Evolutionary conservation across 1,139 yeast species (phyloP).

Genomic region (Magnusiomyces paraingens): DNA sequence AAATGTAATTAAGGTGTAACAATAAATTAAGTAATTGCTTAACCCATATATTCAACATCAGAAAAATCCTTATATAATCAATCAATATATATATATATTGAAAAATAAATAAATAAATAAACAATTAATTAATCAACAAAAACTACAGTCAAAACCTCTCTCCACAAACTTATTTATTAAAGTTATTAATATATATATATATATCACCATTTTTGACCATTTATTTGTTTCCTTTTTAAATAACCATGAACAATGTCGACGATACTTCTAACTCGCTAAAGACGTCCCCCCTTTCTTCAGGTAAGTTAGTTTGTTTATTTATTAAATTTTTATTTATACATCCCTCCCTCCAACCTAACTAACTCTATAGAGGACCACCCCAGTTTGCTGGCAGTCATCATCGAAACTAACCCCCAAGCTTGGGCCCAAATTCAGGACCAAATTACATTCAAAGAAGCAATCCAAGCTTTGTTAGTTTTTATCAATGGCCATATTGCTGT

Average conservation of each 20-base stretch:
- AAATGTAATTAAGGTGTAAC: not conserved
- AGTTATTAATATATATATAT: too few relatives aligned
- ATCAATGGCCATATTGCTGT: slow-evolving; percentile 83
- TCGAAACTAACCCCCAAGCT: slow-evolving; percentile 72
- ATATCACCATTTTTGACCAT: not conserved
- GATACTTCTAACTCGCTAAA: slow-evolving; percentile 34
- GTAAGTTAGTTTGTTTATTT: slow-evolving; percentile 12
- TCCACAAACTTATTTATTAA: too few relatives aligned
- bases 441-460: slow-evolving; percentile 47
- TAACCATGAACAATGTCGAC: slow-evolving; percentile 36
- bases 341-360: slow-evolving; percentile 6
- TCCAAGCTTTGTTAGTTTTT: slow-evolving; percentile 58
- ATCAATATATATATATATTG: not conserved
- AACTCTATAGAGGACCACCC: slow-evolving; percentile 57
- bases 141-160: too few relatives aligned
- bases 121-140: too few relatives aligned
- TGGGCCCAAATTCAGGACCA: slow-evolving; percentile 55
- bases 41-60: too few relatives aligned
- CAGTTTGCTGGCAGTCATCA: slow-evolving; percentile 66
- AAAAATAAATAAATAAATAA: too few relatives aligned
- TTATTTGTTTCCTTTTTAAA: not conserved
- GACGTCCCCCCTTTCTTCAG: slow-evolving; percentile 16
- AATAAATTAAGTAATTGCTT: not conserved
- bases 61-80: too few relatives aligned
- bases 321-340: not conserved